Evolutionary conservation across 2,329 filamentous ascomycete genomes (phyloP).

Genomic region (Botrytis porri): DNA sequence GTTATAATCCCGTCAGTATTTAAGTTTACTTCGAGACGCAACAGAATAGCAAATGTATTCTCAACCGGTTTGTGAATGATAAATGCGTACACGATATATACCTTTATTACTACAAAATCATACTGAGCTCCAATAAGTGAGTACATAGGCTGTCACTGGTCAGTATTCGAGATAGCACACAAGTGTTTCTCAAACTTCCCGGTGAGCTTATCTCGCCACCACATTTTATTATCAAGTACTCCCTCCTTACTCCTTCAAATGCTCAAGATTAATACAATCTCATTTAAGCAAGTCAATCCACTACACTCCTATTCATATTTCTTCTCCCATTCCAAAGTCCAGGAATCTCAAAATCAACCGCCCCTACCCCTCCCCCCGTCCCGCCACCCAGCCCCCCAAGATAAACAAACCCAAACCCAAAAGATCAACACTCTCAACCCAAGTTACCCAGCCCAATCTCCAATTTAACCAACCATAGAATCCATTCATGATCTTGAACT

Average conservation of each 20-base stretch:
- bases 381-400: neutral
- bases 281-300: neutral
- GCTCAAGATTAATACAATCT: neutral
- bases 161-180: neutral
- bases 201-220: neutral
- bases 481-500: neutral
- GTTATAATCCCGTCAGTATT: fast-evolving
- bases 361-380: no score
- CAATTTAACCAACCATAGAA: neutral
- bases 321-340: no score
- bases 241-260: neutral
- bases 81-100: neutral
- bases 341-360: neutral
- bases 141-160: neutral
- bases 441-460: no score
- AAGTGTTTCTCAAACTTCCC: no score
- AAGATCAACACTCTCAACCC: neutral
- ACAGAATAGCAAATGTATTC: neutral
- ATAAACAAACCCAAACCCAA: neutral
- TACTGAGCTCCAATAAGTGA: neutral
- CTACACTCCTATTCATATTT: no score
- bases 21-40: fast-evolving
- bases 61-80: fast-evolving
- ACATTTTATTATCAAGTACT: neutral
- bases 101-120: neutral